Evolutionary conservation across 2,329 filamentous ascomycete species (phyloP).

Genomic region (Xylariaceae sp.): DNA sequence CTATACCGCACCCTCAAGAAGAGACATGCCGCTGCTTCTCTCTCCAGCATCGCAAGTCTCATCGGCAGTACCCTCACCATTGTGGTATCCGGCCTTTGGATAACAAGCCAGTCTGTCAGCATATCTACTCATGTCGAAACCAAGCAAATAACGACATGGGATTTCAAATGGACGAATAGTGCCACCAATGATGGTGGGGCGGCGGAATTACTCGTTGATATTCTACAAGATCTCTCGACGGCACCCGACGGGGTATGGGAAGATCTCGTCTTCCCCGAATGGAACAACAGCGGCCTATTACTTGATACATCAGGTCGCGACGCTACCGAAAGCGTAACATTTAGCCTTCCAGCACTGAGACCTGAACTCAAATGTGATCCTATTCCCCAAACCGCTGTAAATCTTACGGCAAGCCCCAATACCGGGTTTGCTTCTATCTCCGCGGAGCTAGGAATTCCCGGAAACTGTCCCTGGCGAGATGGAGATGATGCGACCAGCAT

Average conservation of each 20-base stretch:
- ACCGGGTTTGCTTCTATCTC: too few relatives aligned
- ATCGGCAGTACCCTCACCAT: conserved; percentile 1
- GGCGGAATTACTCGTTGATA: neutral
- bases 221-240: neutral
- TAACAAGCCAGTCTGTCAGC: neutral
- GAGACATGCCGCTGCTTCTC: neutral
- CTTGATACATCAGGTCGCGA: neutral
- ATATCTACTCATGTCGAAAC: neutral
- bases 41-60: neutral
- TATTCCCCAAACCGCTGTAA: neutral
- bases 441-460: neutral
- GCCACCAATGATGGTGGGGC: neutral
- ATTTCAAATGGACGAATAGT: neutral
- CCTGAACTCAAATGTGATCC: neutral
- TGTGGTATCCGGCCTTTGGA: conserved; percentile 1
- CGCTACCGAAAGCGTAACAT: neutral
- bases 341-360: neutral
- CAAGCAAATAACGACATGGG: neutral
- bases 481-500: neutral
- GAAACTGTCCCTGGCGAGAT: neutral
- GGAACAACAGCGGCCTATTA: neutral
- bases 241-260: neutral
- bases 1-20: neutral
- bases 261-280: neutral
- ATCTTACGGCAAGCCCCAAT: too few relatives aligned